A percentile compares a stretch with the other conserved stretches of the same genome.
These are phyloP conservation scores for Talaromyces sp. DNA, from an alignment of 2,329 filamentous ascomycete genomes.

Conservation along the genomic window DNA sequence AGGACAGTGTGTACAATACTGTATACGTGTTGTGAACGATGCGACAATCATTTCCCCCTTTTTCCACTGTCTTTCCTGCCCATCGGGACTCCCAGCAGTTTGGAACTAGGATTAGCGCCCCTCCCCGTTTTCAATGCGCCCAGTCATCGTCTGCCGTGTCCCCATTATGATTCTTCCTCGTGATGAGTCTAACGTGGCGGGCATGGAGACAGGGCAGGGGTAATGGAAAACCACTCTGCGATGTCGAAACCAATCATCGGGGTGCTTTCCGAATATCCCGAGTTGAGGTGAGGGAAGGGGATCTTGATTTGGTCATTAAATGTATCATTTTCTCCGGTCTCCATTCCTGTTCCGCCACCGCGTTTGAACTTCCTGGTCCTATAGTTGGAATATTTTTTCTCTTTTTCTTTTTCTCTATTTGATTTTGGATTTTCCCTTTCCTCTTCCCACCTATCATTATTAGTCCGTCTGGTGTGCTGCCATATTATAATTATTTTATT, in stretches of 20 bases:
- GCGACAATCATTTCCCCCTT: slow-evolving; percentile 21
- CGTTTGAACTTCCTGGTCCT: not conserved
- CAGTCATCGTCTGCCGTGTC: slow-evolving; percentile 8
- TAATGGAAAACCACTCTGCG: slow-evolving; percentile 7
- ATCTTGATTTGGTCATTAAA: not conserved
- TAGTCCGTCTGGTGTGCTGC: not conserved
- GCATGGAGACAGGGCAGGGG: slow-evolving; percentile 21
- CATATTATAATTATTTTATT: not conserved
- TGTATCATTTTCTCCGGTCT: not conserved
- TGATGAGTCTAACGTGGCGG: slow-evolving; percentile 38
- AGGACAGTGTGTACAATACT: not conserved
- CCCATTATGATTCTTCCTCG: slow-evolving; percentile 19
- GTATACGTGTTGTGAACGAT: slow-evolving; percentile 10
- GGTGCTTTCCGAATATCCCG: slow-evolving; percentile 9
- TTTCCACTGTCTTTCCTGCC: slow-evolving; percentile 12
- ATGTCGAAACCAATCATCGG: slow-evolving; percentile 18
- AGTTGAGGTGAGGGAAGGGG: not conserved
- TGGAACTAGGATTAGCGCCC: slow-evolving; percentile 12
- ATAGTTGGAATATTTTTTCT: not conserved
- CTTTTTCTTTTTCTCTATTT: not conserved
- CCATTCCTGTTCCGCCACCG: slow-evolving; percentile 6
- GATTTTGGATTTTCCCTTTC: not conserved
- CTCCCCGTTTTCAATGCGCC: slow-evolving; percentile 17
- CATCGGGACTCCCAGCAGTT: slow-evolving; percentile 16
- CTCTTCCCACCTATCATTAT: not conserved